Evolutionary conservation across 768 basidiomycete genomes (phyloP).

Genomic region (Phanerochaete carnosa): DNA sequence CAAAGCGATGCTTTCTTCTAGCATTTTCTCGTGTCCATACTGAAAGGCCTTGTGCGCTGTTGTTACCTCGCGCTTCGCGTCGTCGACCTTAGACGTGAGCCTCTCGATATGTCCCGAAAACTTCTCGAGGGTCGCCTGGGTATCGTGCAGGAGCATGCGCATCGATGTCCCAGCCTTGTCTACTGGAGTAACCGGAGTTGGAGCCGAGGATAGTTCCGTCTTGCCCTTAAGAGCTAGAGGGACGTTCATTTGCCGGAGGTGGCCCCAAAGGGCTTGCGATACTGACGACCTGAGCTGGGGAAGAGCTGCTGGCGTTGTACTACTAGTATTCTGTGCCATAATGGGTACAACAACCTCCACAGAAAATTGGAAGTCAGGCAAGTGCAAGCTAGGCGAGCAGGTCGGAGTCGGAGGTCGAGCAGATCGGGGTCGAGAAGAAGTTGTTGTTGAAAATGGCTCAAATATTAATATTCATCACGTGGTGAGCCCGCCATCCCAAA

Average conservation of each 20-base stretch:
- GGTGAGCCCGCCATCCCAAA: neutral
- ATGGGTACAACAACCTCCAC: neutral
- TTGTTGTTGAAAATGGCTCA: neutral
- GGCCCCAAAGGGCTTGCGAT: conserved; percentile 44
- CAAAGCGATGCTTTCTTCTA: conserved; percentile 52
- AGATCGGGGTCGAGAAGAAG: too few relatives aligned
- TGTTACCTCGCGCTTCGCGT: conserved; percentile 50
- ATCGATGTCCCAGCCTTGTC: conserved; percentile 71
- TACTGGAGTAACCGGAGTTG: conserved; percentile 37
- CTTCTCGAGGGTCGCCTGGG: conserved; percentile 65
- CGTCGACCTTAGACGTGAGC: conserved; percentile 48
- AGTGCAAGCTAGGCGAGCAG: neutral
- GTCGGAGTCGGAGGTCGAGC: too few relatives aligned
- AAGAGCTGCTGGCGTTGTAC: neutral
- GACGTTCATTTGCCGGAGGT: conserved; percentile 46
- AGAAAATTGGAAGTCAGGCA: neutral
- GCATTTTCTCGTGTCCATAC: conserved; percentile 52
- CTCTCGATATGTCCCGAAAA: conserved; percentile 56
- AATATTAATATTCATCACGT: neutral
- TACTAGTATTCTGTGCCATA: neutral
- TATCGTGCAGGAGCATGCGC: conserved; percentile 71
- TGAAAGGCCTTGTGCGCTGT: conserved; percentile 56
- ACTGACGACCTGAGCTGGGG: conserved; percentile 11
- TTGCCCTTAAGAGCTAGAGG: conserved; percentile 13
- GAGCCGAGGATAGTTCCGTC: conserved; percentile 14